These are phyloP conservation scores for Ascochyta pisi DNA, from an alignment of 2,329 filamentous ascomycete genomes.

Conservation along the genomic window DNA sequence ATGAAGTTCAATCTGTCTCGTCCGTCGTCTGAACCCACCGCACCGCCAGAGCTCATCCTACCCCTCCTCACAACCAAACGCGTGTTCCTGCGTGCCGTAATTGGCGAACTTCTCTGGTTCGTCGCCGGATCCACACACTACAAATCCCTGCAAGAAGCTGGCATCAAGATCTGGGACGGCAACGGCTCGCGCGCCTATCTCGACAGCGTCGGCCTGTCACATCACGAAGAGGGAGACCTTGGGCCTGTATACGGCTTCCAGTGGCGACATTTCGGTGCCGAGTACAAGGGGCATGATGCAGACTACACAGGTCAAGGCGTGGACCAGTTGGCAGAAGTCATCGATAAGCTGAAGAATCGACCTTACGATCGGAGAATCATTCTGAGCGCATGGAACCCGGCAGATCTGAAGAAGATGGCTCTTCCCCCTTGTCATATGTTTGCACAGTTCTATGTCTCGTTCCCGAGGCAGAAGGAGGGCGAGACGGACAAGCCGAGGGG, in stretches of 20 bases:
- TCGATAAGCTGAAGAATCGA: constrained; percentile 80
- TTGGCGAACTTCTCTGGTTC: constrained; percentile 97
- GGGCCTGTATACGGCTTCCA: constrained; percentile 98
- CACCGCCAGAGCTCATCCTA: constrained; percentile 67
- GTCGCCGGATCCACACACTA: constrained; percentile 84
- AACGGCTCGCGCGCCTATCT: constrained; percentile 92
- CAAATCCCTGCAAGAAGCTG: constrained; percentile 73
- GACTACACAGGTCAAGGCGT: constrained; percentile 91
- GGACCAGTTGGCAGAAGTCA: constrained; percentile 90
- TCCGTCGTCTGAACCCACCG: constrained; percentile 49
- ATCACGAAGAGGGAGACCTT: constrained; percentile 86
- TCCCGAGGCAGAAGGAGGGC: constrained; percentile 55
- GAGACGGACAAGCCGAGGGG: constrained; percentile 60
- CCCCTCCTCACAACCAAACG: constrained; percentile 97
- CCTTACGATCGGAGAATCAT: constrained; percentile 93
- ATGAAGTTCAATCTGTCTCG: constrained; percentile 85
- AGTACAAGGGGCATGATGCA: constrained; percentile 70
- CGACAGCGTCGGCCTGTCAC: constrained; percentile 79
- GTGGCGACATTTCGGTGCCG: constrained; percentile 96
- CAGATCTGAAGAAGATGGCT: constrained; percentile 85
- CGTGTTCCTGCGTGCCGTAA: constrained; percentile 88
- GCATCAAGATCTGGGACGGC: constrained; percentile 98
- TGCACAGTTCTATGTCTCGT: constrained; percentile 92
- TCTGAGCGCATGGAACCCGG: constrained; percentile 91
- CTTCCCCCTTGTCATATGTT: constrained; percentile 97